Evolutionary conservation across 2,329 filamentous ascomycete genomes (phyloP).

Genomic region (Pseudogymnoascus sp.): DNA sequence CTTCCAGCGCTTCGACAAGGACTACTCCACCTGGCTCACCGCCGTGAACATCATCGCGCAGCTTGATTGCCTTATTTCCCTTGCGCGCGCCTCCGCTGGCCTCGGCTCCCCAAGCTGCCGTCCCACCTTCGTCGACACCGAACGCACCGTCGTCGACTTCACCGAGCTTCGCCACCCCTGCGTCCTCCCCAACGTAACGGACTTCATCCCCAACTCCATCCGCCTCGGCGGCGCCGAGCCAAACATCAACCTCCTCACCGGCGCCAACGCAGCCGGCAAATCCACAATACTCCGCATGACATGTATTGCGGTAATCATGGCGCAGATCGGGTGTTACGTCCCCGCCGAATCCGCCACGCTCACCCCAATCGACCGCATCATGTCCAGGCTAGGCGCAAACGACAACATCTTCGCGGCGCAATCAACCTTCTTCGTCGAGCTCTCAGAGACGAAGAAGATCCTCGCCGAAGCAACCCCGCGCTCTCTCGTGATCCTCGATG

Average conservation of each 20-base stretch:
- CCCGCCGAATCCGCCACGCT: constrained; percentile 74
- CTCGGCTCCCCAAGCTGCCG: constrained; percentile 83
- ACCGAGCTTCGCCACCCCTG: constrained; percentile 89
- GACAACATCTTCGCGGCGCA: constrained; percentile 99
- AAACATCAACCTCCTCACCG: constrained; percentile 87
- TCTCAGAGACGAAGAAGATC: constrained; percentile 97
- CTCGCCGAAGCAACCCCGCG: constrained; percentile 87
- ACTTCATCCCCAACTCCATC: constrained; percentile 96
- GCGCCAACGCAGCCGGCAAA: constrained; percentile 95
- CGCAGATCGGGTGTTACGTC: constrained; percentile 89
- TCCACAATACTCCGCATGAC: constrained; percentile 96
- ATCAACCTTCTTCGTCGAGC: constrained; percentile 95
- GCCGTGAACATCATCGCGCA: constrained; percentile 88
- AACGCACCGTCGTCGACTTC: constrained; percentile 84
- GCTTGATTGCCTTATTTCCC: constrained; percentile 87
- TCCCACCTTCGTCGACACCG: constrained; percentile 76
- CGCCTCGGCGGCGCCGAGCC: constrained; percentile 70
- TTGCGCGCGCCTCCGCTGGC: constrained; percentile 78
- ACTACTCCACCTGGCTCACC: constrained; percentile 78
- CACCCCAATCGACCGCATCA: constrained; percentile 92
- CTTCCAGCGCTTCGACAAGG: constrained; percentile 77
- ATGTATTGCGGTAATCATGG: constrained; percentile 93
- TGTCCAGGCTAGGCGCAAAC: constrained; percentile 94
- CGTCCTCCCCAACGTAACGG: constrained; percentile 78
- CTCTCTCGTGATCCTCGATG: constrained; percentile 92